Base-by-base conservation (phyloP, 805 yeast genomes). In the Brettanomyces sp. region DNA sequence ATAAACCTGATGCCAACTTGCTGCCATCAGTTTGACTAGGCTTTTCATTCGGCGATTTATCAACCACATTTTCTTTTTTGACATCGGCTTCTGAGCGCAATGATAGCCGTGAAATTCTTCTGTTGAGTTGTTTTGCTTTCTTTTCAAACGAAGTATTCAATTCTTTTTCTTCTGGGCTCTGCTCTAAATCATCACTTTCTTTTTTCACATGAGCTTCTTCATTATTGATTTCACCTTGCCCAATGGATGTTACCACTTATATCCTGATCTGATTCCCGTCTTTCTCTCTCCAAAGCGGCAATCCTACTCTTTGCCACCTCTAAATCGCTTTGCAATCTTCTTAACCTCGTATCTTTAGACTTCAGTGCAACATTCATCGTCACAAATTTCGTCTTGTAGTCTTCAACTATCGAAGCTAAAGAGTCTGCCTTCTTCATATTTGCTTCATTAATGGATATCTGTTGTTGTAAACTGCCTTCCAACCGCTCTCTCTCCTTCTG, bases 311-410 rank as follows among this genome's bases (percentile, higher is more conserved):
- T 75, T 4, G 81, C 69, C 39, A 69, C 72, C 40, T 82, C 88
- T 42, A 80, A 60, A 55, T 86, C 93, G 41, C 79, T 73, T 38
- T 68, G 74, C 23, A 79, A 64, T 39, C 93, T 65, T 39, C 73
- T 67, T 7, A 85, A 60, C 57, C 82, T 88, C 0, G 86, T 77
- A 42, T 85, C 93, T 51, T 78, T 80, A 32, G 85, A 80, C 58
- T 82, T 82, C 23, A 77, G 58, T 45, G 72, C 66, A 53, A 82
- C 66, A 39, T 66, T 65, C 42, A 73, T 69, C 37, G 68, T 69
- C 3, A 81, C 76, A 42, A 72, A 70, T 43, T 77, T 80, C 41
- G 72, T 76, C 50, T 68, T 69, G 39, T 74, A 56, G 44, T 59
- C 67, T 18, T 74, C 79, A 12, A 68, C 48, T 46, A 67, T 59